Evolutionary conservation across 805 yeast species (phyloP).

Genomic region (Monosporozyma siamensis): DNA sequence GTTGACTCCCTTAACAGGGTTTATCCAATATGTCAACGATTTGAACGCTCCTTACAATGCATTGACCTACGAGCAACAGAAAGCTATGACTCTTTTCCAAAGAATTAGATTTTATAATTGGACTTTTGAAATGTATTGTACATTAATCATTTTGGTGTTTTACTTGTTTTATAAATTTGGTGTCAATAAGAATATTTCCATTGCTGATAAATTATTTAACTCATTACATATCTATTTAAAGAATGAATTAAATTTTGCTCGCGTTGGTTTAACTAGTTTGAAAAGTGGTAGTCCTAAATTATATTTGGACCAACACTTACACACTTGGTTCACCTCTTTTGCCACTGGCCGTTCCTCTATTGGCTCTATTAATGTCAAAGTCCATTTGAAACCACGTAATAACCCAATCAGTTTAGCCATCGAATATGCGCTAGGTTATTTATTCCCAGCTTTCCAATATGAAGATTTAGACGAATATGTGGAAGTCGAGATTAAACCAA

Average conservation of each 20-base stretch:
- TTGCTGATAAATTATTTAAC: constrained; percentile 45
- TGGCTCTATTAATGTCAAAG: constrained; percentile 48
- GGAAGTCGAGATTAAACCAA: constrained; percentile 50
- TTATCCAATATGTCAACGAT: constrained; percentile 11
- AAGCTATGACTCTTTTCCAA: constrained; percentile 45
- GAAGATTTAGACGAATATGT: constrained; percentile 47
- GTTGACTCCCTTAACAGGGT: constrained; percentile 3
- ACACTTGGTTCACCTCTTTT: constrained; percentile 43
- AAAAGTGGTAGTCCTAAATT: constrained; percentile 12
- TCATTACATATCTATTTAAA: constrained; percentile 45
- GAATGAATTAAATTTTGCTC: constrained; percentile 53
- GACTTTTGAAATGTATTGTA: constrained; percentile 57
- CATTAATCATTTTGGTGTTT: constrained; percentile 43
- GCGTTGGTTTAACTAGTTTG: constrained; percentile 37
- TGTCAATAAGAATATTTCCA: constrained; percentile 42
- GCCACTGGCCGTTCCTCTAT: constrained; percentile 86
- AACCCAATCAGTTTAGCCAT: constrained; percentile 58
- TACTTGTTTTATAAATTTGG: constrained; percentile 50
- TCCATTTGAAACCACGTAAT: constrained; percentile 70
- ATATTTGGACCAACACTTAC: constrained; percentile 33
- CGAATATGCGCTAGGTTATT: constrained; percentile 52
- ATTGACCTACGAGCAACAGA: constrained; percentile 42
- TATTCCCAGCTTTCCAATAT: constrained; percentile 45
- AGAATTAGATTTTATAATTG: constrained; percentile 62
- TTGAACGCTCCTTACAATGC: constrained; percentile 27